Conservation (phyloP, 225 moss, liverwort and hornwort species). For the Rhytidiadelphus loreus region DNA sequence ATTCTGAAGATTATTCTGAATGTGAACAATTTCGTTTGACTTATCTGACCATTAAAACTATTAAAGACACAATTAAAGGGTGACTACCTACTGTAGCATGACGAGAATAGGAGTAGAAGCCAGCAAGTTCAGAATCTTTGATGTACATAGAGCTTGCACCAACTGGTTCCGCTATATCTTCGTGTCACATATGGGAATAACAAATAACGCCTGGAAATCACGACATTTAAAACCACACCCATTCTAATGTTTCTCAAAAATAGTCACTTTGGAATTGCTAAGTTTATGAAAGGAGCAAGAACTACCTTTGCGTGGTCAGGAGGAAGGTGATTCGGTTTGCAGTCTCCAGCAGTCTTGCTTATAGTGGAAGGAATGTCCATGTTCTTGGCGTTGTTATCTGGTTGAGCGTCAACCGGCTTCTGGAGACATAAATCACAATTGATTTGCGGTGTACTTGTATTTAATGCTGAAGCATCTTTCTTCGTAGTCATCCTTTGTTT, state of each 20-base stretch:
- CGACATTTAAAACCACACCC: too few relatives aligned
- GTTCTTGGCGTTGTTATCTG: neutral
- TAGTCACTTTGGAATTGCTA: neutral
- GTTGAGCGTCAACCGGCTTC: neutral
- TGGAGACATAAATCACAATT: neutral
- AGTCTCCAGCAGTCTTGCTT: neutral
- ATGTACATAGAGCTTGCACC: neutral
- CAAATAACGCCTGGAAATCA: neutral
- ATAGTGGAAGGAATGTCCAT: neutral
- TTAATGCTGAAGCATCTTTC: neutral
- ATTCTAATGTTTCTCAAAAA: neutral
- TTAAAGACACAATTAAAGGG: neutral
- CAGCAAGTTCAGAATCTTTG: neutral
- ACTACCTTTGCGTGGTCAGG: conserved; percentile 16
- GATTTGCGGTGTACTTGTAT: neutral
- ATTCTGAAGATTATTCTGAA: neutral
- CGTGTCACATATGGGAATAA: neutral
- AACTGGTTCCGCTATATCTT: neutral
- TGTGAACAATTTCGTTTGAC: neutral
- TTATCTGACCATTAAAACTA: neutral
- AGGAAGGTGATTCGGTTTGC: neutral
- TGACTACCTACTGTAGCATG: neutral
- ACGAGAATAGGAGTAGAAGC: neutral
- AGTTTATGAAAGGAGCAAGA: neutral
- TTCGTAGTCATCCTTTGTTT: neutral